These are phyloP conservation scores for Puccinia sorghi DNA, from an alignment of 1,284 basidiomycete genomes.

Conservation along the genomic window DNA sequence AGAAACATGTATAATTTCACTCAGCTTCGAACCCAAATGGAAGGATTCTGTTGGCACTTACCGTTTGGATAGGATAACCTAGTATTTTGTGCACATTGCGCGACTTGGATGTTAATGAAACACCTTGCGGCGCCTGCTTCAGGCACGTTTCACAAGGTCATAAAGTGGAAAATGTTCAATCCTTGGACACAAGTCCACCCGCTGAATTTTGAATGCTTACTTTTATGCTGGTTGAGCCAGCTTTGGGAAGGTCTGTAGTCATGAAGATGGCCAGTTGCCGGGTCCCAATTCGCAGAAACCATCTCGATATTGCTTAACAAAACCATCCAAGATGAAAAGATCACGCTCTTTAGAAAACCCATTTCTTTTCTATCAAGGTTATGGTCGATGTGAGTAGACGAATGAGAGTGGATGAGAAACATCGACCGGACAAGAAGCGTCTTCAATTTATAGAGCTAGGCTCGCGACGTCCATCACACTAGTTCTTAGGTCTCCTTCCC, in stretches of 20 bases:
- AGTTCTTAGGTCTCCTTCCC: too few species aligned
- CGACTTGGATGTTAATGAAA: constrained; percentile 31
- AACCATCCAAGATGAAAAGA: constrained; percentile 2
- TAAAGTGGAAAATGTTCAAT: not conserved
- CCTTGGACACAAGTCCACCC: not conserved
- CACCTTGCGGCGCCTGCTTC: constrained; percentile 9
- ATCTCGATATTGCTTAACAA: not conserved
- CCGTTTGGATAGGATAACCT: constrained; percentile 37
- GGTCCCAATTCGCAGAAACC: constrained; percentile 46
- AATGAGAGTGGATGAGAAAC: not conserved
- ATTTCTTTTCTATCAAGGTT: not conserved
- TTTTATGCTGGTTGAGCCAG: constrained; percentile 22
- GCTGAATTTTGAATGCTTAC: not conserved
- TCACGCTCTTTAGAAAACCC: not conserved
- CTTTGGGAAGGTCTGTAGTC: constrained; percentile 24
- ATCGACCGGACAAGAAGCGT: not conserved
- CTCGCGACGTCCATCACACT: not conserved
- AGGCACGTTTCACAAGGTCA: not conserved
- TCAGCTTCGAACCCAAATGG: not conserved
- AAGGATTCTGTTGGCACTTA: not conserved
- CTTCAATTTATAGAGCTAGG: constrained; percentile 5
- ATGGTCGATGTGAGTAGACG: not conserved
- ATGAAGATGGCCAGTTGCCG: constrained; percentile 35
- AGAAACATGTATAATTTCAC: not conserved
- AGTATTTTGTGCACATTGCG: constrained; percentile 37